Conservation (phyloP, 352 stramenopile species). For the Globisporangium uncinulatum region DNA sequence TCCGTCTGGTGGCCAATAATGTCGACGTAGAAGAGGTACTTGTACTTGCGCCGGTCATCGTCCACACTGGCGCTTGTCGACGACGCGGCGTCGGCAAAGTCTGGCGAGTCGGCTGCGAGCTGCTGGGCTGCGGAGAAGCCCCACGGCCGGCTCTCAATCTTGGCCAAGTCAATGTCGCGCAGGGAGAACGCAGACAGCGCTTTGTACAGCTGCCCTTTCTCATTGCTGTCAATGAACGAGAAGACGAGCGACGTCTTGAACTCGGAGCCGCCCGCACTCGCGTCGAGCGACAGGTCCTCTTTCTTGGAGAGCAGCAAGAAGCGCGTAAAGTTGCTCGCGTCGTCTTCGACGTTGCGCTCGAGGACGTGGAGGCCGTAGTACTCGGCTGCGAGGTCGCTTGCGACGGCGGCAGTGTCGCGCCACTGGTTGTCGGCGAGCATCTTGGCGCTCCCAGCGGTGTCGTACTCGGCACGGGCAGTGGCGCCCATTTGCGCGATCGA, state of each 20-base stretch:
- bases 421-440: constrained; percentile 91
- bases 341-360: constrained; percentile 84
- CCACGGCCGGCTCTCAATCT: constrained; percentile 73
- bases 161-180: constrained; percentile 56
- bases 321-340: constrained; percentile 92
- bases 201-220: constrained; percentile 57
- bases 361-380: constrained; percentile 93
- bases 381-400: constrained; percentile 92
- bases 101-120: constrained; percentile 24
- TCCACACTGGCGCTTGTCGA: constrained; percentile 15
- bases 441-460: constrained; percentile 96
- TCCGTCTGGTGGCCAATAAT: constrained; percentile 61
- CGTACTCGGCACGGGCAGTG: constrained; percentile 89
- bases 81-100: constrained; percentile 24
- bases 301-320: constrained; percentile 86
- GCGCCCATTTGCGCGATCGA: constrained; percentile 87
- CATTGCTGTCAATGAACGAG: constrained; percentile 58
- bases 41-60: constrained; percentile 50
- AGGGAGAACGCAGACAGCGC: constrained; percentile 56
- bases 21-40: constrained; percentile 79
- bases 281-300: constrained; percentile 27
- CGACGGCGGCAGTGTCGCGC: constrained; percentile 89
- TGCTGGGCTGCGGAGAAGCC: constrained; percentile 53
- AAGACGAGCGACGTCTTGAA: constrained; percentile 79
- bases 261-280: constrained; percentile 21